A percentile compares a stretch with the other conserved stretches of the same genome.
These are phyloP conservation scores for Fraxinus nigra DNA, from an alignment of 305 asterid species.

Conservation along the genomic window DNA sequence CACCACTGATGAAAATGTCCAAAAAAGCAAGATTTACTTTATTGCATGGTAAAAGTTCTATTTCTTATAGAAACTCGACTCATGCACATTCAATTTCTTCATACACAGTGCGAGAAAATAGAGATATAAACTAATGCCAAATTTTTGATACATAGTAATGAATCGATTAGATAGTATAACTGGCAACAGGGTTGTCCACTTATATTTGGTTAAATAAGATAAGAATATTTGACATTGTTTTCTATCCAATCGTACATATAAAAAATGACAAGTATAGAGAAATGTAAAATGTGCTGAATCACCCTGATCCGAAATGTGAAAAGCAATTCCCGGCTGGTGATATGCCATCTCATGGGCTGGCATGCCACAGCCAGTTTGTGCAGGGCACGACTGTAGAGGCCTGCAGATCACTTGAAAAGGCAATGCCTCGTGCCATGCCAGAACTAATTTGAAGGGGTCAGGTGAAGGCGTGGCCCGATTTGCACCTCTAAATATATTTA, in stretches of 20 bases:
- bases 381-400: neutral
- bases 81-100: neutral
- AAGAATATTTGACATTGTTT: neutral
- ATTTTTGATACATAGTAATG: neutral
- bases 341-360: neutral
- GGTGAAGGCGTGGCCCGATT: neutral
- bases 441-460: neutral
- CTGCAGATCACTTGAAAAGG: neutral
- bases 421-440: neutral
- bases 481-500: neutral
- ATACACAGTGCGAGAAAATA: neutral
- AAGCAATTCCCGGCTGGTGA: neutral
- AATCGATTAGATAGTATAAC: neutral
- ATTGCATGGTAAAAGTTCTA: conserved; percentile 28
- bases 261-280: neutral
- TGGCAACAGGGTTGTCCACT: neutral
- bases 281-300: neutral
- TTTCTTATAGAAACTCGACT: neutral
- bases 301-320: neutral
- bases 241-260: neutral
- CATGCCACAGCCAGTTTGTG: neutral
- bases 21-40: conserved; percentile 42
- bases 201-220: neutral
- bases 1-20: conserved; percentile 36
- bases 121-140: neutral